A percentile compares a stretch with the other conserved stretches of the same genome.
Evolutionary conservation across 1,284 basidiomycete genomes (phyloP).

Genomic region (Leccinum ponderosum): DNA sequence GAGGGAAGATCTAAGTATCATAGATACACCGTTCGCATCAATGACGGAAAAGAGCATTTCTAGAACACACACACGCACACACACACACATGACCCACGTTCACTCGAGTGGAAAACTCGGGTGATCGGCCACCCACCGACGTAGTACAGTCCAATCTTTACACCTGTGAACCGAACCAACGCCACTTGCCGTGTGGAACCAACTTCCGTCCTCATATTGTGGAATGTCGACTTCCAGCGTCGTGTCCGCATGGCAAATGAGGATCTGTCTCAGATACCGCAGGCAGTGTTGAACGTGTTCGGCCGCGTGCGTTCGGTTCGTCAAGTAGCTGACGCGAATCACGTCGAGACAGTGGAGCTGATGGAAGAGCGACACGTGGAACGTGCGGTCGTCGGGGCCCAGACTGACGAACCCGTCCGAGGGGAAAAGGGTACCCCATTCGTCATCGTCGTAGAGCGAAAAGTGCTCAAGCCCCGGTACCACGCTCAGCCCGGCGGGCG

Average conservation of each 20-base stretch:
- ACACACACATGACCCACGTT: neutral
- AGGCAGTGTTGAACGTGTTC: conserved; percentile 42
- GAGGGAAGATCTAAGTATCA: neutral
- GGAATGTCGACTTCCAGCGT: conserved; percentile 40
- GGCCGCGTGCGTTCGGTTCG: conserved; percentile 31
- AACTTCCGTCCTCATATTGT: conserved; percentile 24
- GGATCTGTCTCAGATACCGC: conserved; percentile 39
- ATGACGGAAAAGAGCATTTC: neutral
- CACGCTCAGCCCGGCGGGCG: conserved; percentile 27
- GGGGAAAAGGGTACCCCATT: conserved; percentile 40
- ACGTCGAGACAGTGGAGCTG: conserved; percentile 40
- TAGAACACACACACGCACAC: neutral
- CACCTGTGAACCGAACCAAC: conserved; percentile 37
- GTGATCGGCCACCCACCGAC: conserved; percentile 33
- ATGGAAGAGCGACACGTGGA: conserved; percentile 37
- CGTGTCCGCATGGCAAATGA: conserved; percentile 41
- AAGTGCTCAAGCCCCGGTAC: conserved; percentile 25
- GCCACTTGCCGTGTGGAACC: conserved; percentile 28
- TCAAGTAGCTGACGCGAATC: conserved; percentile 31
- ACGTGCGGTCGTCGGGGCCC: conserved; percentile 33
- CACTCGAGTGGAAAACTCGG: conserved; percentile 27
- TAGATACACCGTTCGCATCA: neutral
- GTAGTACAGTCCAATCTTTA: conserved; percentile 39
- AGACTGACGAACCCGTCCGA: conserved; percentile 38
- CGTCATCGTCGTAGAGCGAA: conserved; percentile 34